These are phyloP conservation scores for Sequoiadendron giganteum DNA, from an alignment of 75 land plant species.

Conservation along the genomic window DNA sequence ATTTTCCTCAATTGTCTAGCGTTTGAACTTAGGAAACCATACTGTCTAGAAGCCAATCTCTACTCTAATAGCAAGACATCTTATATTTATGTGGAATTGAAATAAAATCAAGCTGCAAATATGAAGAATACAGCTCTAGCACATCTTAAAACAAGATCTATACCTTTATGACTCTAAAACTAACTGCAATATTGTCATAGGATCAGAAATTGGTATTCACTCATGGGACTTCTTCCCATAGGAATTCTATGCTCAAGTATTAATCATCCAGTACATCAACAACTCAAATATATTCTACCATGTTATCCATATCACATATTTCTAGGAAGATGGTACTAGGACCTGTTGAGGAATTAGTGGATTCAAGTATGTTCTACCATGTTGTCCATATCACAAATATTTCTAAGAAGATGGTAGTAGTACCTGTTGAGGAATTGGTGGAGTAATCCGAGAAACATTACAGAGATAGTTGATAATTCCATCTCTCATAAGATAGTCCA, in stretches of 20 bases:
- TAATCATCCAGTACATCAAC: too few species aligned
- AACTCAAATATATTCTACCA: too few species aligned
- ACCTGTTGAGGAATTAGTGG: slow-evolving; percentile 33
- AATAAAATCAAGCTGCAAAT: not conserved
- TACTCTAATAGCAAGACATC: too few species aligned
- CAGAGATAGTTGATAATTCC: slow-evolving; percentile 30
- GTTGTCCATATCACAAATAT: not conserved
- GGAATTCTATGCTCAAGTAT: too few species aligned
- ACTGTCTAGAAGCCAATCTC: not conserved
- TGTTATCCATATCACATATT: too few species aligned
- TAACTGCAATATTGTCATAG: not conserved
- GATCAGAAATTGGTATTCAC: not conserved
- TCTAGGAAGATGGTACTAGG: not conserved
- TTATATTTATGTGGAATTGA: not conserved
- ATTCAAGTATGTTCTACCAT: too few species aligned
- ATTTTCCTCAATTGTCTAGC: not conserved
- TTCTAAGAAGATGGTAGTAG: not conserved
- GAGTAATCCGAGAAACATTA: slow-evolving; percentile 25
- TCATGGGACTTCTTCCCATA: too few species aligned
- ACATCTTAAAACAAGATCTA: not conserved
- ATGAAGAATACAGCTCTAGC: too few species aligned
- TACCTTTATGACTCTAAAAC: not conserved
- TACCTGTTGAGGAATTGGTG: slow-evolving; percentile 41
- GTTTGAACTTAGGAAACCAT: not conserved
- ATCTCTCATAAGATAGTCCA: slow-evolving; percentile 29